These are phyloP conservation scores for Acer campestre DNA, from an alignment of 345 rosid species.

Conservation along the genomic window DNA sequence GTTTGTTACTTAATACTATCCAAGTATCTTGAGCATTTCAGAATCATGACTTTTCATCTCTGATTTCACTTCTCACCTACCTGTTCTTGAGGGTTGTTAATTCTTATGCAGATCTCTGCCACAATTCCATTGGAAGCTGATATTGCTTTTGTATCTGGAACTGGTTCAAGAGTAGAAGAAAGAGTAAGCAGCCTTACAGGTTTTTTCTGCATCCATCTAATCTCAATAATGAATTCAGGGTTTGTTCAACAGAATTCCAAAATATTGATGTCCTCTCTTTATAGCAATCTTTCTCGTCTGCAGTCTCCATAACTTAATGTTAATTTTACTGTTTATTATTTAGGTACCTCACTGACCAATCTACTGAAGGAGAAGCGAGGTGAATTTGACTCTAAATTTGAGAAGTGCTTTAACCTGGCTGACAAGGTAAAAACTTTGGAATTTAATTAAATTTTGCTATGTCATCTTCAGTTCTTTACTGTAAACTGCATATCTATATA, in stretches of 20 bases:
- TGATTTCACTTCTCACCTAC: slow-evolving; percentile 1
- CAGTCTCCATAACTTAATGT: background rate
- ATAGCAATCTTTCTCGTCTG: background rate
- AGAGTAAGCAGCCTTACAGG: slow-evolving; percentile 77
- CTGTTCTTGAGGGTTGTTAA: slow-evolving; percentile 20
- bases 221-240: slow-evolving; percentile 6
- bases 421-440: slow-evolving; percentile 53
- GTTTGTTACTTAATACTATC: slow-evolving; percentile 3
- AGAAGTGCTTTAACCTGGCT: slow-evolving; percentile 51
- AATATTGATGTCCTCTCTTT: slow-evolving; percentile 6
- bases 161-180: slow-evolving; percentile 50
- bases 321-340: slow-evolving; percentile 4
- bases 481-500: background rate
- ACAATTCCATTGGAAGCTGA: slow-evolving; percentile 64
- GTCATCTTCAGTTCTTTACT: background rate
- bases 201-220: slow-evolving; percentile 29
- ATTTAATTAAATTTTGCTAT: background rate
- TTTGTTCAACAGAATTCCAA: slow-evolving; percentile 11
- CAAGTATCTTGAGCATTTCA: slow-evolving; percentile 18
- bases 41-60: slow-evolving; percentile 7
- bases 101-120: slow-evolving; percentile 61
- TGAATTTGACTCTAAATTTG: slow-evolving; percentile 75
- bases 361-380: slow-evolving; percentile 55
- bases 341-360: slow-evolving; percentile 58
- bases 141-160: slow-evolving; percentile 74